Percentiles rank a stretch among this genome's conserved stretches.
Conservation (phyloP, 192 early-diverging fungal species). For the Linnemannia elongata region DNA sequence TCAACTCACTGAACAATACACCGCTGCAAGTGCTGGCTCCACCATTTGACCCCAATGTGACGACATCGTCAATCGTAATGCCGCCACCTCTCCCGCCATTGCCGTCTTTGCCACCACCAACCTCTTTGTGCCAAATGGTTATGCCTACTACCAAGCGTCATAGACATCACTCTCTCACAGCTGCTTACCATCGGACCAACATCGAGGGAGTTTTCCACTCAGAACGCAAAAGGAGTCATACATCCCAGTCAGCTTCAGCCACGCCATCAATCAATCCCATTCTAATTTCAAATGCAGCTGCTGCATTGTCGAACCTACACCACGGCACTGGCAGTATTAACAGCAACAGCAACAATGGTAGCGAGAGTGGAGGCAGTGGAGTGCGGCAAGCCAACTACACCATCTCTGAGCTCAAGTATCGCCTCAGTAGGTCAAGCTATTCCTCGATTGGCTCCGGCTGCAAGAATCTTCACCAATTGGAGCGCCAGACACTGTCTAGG, state of each 20-base stretch:
- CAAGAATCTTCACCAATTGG: conserved; percentile 1
- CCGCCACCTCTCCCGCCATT: conserved; percentile 40
- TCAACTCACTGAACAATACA: conserved; percentile 33
- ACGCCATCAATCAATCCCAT: conserved; percentile 32
- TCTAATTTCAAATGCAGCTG: conserved; percentile 40
- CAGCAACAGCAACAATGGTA: conserved; percentile 13
- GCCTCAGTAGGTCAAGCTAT: neutral
- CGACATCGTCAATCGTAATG: neutral
- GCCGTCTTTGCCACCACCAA: conserved; percentile 25
- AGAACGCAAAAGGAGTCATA: neutral
- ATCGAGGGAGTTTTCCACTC: neutral
- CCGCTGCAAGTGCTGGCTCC: neutral
- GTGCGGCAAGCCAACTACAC: neutral
- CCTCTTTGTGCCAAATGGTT: neutral
- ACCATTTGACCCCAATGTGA: neutral
- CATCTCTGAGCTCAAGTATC: neutral
- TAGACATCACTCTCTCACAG: conserved; percentile 20
- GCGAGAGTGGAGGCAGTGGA: neutral
- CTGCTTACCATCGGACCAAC: neutral
- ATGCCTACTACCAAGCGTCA: conserved; percentile 9
- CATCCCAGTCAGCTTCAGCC: neutral
- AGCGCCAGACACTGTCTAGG: conserved; percentile 15
- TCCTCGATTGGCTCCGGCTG: neutral
- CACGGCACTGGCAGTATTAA: neutral
- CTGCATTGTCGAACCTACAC: conserved; percentile 24